Percentiles rank a stretch among this genome's conserved stretches.
phyloP scores from a whole-genome alignment of 352 stramenopile genomes.

The Thraustochytrium sp. region DNA sequence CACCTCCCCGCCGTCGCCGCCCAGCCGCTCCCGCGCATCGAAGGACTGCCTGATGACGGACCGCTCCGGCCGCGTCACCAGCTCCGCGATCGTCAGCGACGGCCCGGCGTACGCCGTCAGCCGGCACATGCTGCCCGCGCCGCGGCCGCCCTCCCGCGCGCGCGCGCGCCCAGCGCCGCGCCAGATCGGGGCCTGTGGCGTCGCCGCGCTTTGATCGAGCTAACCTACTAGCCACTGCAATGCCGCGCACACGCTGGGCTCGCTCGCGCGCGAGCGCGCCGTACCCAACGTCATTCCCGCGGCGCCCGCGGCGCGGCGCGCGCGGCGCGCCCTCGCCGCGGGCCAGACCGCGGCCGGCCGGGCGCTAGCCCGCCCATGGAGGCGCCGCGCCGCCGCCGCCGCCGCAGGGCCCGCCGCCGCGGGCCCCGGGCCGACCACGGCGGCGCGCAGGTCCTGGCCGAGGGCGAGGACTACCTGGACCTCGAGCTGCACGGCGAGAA shows the following conservation, averaged over 20 bases:
- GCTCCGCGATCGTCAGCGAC: conserved; percentile 49
- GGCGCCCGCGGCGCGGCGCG: too few species aligned
- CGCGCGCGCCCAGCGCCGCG: too few species aligned
- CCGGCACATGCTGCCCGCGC: conserved; percentile 44
- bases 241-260: too few species aligned
- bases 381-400: background rate
- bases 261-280: background rate
- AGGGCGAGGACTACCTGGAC: background rate
- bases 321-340: background rate
- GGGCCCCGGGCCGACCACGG: background rate
- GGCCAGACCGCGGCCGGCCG: background rate
- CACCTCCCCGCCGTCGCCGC: conserved; percentile 9
- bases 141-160: too few species aligned
- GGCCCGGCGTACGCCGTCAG: conserved; percentile 39
- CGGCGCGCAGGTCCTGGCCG: background rate
- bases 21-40: conserved; percentile 47
- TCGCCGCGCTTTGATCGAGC: too few species aligned
- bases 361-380: too few species aligned
- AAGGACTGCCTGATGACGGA: conserved; percentile 56
- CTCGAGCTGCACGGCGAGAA: background rate
- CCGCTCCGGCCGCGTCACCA: conserved; percentile 50
- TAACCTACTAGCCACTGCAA: too few species aligned
- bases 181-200: background rate
- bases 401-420: background rate
- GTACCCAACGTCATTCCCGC: background rate